A percentile compares a stretch with the other conserved stretches of the same genome.
Conservation (phyloP, 495 filamentous ascomycete genomes). For the Cetradonia linearis region DNA sequence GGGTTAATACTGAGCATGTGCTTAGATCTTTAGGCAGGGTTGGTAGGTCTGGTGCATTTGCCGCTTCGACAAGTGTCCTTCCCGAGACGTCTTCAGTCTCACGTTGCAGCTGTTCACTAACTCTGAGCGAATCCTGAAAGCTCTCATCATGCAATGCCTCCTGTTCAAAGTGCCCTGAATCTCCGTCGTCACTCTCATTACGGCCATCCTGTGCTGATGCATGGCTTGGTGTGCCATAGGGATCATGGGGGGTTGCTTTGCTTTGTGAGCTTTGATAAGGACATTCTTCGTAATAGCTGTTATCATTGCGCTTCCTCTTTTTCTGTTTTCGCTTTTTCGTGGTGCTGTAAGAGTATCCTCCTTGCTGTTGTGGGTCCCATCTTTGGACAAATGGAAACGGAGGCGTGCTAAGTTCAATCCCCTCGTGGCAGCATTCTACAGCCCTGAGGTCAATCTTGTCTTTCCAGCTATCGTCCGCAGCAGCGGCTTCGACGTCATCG, state of each 20-base stretch:
- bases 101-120: slow-evolving; percentile 29
- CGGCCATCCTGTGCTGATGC: not conserved
- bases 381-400: slow-evolving; percentile 85
- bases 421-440: slow-evolving; percentile 71
- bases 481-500: slow-evolving; percentile 23
- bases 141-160: slow-evolving; percentile 20
- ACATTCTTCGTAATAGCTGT: slow-evolving; percentile 24
- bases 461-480: slow-evolving; percentile 50
- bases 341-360: slow-evolving; percentile 34
- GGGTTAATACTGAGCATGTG: slow-evolving; percentile 43
- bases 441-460: slow-evolving; percentile 61
- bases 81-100: slow-evolving; percentile 26
- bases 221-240: not conserved
- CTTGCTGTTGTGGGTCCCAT: slow-evolving; percentile 69
- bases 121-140: slow-evolving; percentile 16
- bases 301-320: slow-evolving; percentile 40
- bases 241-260: not conserved
- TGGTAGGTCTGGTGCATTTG: slow-evolving; percentile 44
- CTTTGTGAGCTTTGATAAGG: slow-evolving; percentile 4
- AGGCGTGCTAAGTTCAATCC: slow-evolving; percentile 63
- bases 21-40: slow-evolving; percentile 52
- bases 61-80: slow-evolving; percentile 29
- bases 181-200: not conserved
- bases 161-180: not conserved
- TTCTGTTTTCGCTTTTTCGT: slow-evolving; percentile 46